Evolutionary conservation across 2,329 filamentous ascomycete species (phyloP).

Genomic region (Diaporthe velutina): DNA sequence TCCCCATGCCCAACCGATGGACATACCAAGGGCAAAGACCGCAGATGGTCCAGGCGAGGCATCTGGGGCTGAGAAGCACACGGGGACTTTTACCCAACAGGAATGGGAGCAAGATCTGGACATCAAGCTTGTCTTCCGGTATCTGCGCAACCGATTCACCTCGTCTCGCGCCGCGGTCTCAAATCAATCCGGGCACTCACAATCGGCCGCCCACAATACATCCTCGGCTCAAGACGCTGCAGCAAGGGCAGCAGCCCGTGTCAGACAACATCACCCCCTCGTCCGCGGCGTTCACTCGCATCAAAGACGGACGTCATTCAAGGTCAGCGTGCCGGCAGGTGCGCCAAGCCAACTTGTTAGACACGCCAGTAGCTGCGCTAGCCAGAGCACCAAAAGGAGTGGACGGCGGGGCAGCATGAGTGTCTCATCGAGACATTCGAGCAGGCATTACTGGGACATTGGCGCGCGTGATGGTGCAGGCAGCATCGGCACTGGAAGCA

Average conservation of each 20-base stretch:
- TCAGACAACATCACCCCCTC: constrained; percentile 90
- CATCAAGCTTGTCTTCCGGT: constrained; percentile 91
- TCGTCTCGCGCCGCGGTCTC: constrained; percentile 56
- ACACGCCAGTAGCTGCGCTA: constrained; percentile 80
- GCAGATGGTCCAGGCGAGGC: constrained; percentile 34
- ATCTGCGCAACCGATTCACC: constrained; percentile 82
- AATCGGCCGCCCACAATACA: constrained; percentile 62
- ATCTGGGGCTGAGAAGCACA: constrained; percentile 39
- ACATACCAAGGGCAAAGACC: constrained; percentile 50
- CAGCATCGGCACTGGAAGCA: constrained; percentile 81
- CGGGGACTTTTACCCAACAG: constrained; percentile 70
- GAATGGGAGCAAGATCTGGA: constrained; percentile 97
- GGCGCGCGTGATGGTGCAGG: constrained; percentile 62
- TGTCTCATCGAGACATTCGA: constrained; percentile 82
- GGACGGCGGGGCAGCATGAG: constrained; percentile 77
- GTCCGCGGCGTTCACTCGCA: constrained; percentile 71
- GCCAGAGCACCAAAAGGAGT: constrained; percentile 85
- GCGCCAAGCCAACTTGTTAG: constrained; percentile 50
- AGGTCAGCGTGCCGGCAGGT: constrained; percentile 63
- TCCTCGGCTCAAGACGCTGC: constrained; percentile 73
- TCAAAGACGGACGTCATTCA: constrained; percentile 69
- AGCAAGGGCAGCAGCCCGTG: constrained; percentile 80
- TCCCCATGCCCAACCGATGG: constrained; percentile 52
- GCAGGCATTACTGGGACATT: constrained; percentile 92
- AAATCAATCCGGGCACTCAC: constrained; percentile 57